Evolutionary conservation across 768 basidiomycete genomes (phyloP), one percentile per base, ranked within the genome.

Genomic region (Clitopilus passeckerianus): DNA sequence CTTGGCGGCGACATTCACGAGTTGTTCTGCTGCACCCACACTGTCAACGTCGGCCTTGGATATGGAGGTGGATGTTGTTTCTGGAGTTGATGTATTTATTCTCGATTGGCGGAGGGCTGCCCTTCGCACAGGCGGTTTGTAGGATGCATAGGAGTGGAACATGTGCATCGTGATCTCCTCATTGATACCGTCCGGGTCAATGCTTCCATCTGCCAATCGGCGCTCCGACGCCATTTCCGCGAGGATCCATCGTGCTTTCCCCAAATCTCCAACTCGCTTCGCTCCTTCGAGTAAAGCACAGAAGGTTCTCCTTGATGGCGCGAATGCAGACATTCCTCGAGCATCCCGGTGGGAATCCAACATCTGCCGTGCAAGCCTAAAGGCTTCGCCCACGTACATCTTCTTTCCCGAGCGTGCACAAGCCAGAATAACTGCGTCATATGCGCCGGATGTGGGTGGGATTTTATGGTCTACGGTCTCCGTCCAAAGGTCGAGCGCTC

Each of bases 401-500:
- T 77, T 80, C 33, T 74, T 65, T 0, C 90, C 90, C 3, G 83
- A 84, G 34, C 83, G 74, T 10, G 90, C 90, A 67, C 93, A 91
- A 0, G 91, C 90, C 9, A 86, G 79, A 66, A 98, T 95, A 58
- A 91, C 73, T 0, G 93, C 93, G 61, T 87, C 87, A 68, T 93
- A 99, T 2, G 92, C 80, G 4, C 77, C 82, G 1, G 77, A 76
- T 0, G 85, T 86, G 0, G 95, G 93, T 10, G 72, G 61, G 14
- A 94, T 71, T 2, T 76, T 64, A 30, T 81, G 80, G 66, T 93
- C 91, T 1, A 83, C 71, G 1, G 89, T 91, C 71, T 98, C 96
- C 23, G 82, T 86, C 84, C 91, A 97, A 0, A 98, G 77, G 68
- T 99, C 97, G 59, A 96, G 77, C 0, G 96, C 97, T 44, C 91